Conservation (phyloP, 2,329 filamentous ascomycete species). For the Arthrobotrys entomopaga region DNA sequence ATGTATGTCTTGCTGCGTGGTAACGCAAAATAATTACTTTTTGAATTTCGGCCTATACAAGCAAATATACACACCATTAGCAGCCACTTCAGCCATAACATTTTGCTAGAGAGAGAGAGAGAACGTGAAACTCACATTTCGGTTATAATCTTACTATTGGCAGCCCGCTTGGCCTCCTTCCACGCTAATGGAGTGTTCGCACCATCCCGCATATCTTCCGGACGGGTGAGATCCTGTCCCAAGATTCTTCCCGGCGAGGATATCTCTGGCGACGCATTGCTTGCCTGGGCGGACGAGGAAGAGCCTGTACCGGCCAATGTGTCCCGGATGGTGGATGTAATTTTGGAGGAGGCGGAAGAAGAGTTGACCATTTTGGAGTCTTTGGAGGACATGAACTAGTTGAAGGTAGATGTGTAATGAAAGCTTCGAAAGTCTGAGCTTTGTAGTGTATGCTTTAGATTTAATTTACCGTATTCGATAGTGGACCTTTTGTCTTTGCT, state of each 20-base stretch:
- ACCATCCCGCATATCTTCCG: conserved; percentile 40
- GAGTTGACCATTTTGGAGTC: conserved; percentile 27
- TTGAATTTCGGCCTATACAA: conserved; percentile 24
- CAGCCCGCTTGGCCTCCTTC: conserved; percentile 49
- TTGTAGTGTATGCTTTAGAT: too few species aligned
- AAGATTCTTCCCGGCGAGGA: conserved; percentile 16
- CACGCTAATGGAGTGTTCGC: conserved; percentile 30
- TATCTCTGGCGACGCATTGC: not conserved
- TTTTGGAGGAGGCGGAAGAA: conserved; percentile 14
- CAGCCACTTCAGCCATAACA: not conserved
- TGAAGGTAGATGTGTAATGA: too few species aligned
- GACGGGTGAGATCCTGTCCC: conserved; percentile 29
- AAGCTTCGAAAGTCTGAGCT: too few species aligned
- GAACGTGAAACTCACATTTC: conserved; percentile 28
- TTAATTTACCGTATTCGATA: too few species aligned
- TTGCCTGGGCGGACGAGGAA: conserved; percentile 14
- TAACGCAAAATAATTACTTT: not conserved
- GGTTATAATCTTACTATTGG: conserved; percentile 49
- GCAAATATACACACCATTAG: not conserved
- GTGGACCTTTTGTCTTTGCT: too few species aligned
- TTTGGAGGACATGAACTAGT: not conserved
- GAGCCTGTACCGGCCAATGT: not conserved
- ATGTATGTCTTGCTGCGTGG: too few species aligned
- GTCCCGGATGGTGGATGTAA: conserved; percentile 6
- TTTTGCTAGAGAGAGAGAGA: not conserved